Evolutionary conservation across 1,284 basidiomycete genomes (phyloP).

Genomic region (Cronartium quercuum): DNA sequence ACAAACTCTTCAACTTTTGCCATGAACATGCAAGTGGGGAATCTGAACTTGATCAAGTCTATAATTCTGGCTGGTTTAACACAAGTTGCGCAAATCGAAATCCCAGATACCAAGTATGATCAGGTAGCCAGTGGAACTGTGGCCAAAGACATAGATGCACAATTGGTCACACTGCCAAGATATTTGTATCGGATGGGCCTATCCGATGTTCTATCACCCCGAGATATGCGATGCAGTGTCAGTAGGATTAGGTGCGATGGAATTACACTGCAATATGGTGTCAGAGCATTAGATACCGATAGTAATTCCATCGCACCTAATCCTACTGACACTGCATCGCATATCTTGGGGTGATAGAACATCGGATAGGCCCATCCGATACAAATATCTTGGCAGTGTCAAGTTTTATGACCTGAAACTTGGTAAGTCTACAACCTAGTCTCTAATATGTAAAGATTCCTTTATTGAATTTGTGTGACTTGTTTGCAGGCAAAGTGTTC

Average conservation of each 20-base stretch:
- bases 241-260: too few relatives aligned
- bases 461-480: neutral
- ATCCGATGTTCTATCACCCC: too few relatives aligned
- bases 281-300: too few relatives aligned
- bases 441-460: neutral
- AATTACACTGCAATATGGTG: too few relatives aligned
- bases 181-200: too few relatives aligned
- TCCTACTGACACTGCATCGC: too few relatives aligned
- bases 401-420: conserved; percentile 62
- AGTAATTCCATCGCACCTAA: too few relatives aligned
- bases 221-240: too few relatives aligned
- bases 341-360: too few relatives aligned
- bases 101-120: conserved; percentile 76
- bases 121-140: conserved; percentile 71
- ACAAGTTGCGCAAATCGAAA: conserved; percentile 58
- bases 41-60: conserved; percentile 69
- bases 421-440: conserved; percentile 37
- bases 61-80: conserved; percentile 78
- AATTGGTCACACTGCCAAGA: too few relatives aligned
- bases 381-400: too few relatives aligned
- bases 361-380: too few relatives aligned
- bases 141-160: conserved; percentile 71
- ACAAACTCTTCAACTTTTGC: neutral
- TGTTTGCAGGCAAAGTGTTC: conserved; percentile 59
- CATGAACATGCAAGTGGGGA: conserved; percentile 52